phyloP scores from a whole-genome alignment of 2,329 filamentous ascomycete genomes.

The Penicillium sp. region DNA sequence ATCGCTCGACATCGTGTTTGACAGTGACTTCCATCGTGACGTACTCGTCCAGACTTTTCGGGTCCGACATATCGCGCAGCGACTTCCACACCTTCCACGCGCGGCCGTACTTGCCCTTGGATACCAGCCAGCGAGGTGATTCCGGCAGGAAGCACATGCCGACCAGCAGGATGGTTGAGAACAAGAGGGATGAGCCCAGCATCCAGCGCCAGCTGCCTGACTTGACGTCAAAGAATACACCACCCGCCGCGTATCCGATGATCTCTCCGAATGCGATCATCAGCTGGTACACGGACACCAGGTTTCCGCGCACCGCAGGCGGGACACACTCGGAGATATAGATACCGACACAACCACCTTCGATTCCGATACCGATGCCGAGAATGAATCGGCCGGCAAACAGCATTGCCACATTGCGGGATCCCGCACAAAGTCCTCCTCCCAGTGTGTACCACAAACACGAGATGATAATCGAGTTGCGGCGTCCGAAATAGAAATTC shows the following conservation, averaged over 20 bases:
- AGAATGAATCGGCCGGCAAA: neutral
- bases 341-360: neutral
- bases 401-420: neutral
- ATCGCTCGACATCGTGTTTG: neutral
- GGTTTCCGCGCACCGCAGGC: neutral
- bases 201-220: constrained; percentile 71
- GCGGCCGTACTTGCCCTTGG: neutral
- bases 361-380: neutral
- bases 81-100: neutral
- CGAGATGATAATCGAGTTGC: neutral
- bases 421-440: neutral
- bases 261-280: neutral
- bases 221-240: constrained; percentile 67
- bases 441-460: neutral
- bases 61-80: neutral
- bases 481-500: neutral
- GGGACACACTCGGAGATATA: neutral
- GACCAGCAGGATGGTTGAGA: constrained; percentile 61
- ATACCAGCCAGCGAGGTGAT: neutral
- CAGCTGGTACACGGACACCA: neutral
- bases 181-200: constrained; percentile 67
- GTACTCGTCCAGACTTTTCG: neutral
- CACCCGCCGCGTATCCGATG: neutral
- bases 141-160: constrained; percentile 35
- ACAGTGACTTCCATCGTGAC: neutral